Evolutionary conservation across 75 land plant genomes (phyloP), one percentile per base, ranked within the genome.

Genomic region (Cupressus sempervirens): DNA sequence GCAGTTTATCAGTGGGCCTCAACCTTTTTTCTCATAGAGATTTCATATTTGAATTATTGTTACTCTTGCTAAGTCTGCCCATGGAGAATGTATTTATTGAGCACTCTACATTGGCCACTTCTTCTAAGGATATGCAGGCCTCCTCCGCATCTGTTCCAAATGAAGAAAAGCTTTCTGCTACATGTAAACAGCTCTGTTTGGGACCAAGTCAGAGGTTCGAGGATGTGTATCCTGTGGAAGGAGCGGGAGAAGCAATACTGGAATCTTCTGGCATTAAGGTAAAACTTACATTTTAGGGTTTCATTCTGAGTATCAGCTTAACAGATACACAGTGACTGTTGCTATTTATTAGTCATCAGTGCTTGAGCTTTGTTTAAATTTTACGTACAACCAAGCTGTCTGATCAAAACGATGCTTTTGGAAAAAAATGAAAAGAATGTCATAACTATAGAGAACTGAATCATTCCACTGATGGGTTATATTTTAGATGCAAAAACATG

Each of bases 61-160:
- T 38, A 41, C 40, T 40, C 9, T 41, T 38, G 20, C n/a, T 76
- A 38, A 76, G 26, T 40, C 41, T 18, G 8, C 41, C 45, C 26
- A 76, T 76, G 41, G 80, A 38, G 41, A 41, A 8, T 1, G 7
- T 76, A 20, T 13, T 48, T 41, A 23, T 40, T 41, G 80, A 70
- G 80, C 23, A 26, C 45, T 40, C 41, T 23, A 76, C 26, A 36
- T 41, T 26, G 23, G 8, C 6, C 46, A 2, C 80, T 76, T 36
- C 80, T 18, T 4, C 29, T 40, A 74, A 36, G 80, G 80, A 76
- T 76, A 76, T 76, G 80, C 40, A 76, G 80, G 41, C 48, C 29
- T 77, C 43, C 20, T 45, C 11, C 23, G n/a, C 7, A 46, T n/a
- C 46, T 77, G 10, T 38, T 77, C 40, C 41, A 77, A 41, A 40